Evolutionary conservation across 306 rosid genomes (phyloP).

Genomic region (Inga leiocalycina): DNA sequence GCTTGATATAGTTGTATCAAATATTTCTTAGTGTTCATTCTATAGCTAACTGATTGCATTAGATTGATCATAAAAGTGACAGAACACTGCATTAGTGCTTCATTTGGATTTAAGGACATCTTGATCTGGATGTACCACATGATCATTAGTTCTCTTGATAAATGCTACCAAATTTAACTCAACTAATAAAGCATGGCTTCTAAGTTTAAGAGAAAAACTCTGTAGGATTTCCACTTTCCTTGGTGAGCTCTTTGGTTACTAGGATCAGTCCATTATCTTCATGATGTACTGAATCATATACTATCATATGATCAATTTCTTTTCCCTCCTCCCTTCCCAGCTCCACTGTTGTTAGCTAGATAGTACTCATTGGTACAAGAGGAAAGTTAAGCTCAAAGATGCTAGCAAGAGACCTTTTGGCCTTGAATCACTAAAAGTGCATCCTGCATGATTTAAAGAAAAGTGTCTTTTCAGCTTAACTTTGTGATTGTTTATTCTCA

Average conservation of each 20-base stretch:
- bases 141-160: not conserved
- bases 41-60: not conserved
- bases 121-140: not conserved
- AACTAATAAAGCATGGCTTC: slow-evolving; percentile 9
- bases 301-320: not conserved
- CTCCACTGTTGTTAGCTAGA: not conserved
- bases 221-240: not conserved
- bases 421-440: not conserved
- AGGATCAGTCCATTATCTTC: not conserved
- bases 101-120: not conserved
- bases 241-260: not conserved
- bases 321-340: not conserved
- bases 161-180: not conserved
- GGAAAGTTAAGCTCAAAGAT: not conserved
- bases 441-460: slow-evolving; percentile 8
- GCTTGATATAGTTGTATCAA: not conserved
- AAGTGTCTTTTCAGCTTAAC: not conserved
- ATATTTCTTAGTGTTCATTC: not conserved
- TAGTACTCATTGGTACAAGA: not conserved
- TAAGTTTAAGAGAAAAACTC: not conserved
- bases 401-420: not conserved
- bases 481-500: slow-evolving; percentile 6
- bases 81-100: not conserved
- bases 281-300: not conserved
- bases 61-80: slow-evolving; percentile 6